A percentile compares a stretch with the other conserved stretches of the same genome.
Evolutionary conservation across 73 alveolate genomes (phyloP).

Genomic region (Symbiodinium natans): DNA sequence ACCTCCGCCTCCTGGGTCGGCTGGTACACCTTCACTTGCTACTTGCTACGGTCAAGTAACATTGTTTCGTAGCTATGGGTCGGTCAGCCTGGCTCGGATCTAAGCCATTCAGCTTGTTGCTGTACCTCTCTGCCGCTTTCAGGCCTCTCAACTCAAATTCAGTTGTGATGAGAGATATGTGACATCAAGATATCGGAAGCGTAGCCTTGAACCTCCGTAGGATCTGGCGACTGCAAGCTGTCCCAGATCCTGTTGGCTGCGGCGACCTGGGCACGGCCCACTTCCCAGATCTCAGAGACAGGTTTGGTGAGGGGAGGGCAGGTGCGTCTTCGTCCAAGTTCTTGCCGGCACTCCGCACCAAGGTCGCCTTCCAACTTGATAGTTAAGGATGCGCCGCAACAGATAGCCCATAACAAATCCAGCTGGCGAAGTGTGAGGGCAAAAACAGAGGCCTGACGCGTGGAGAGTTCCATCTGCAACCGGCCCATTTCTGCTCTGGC

Average conservation of each 20-base stretch:
- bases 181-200: too few relatives aligned
- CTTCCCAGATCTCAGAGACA: too few relatives aligned
- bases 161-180: too few relatives aligned
- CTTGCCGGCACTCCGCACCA: constrained; percentile 70
- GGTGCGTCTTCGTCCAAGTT: constrained; percentile 87
- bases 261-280: constrained; percentile 21
- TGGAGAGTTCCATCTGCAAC: constrained; percentile 72
- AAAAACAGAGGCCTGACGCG: constrained; percentile 40
- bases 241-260: constrained; percentile 79
- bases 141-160: too few relatives aligned
- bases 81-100: constrained; percentile 94
- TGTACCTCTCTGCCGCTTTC: constrained; percentile 52
- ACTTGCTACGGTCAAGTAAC: too few relatives aligned
- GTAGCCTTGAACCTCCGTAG: constrained; percentile 58
- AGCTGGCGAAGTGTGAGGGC: neutral
- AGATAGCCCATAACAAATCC: too few relatives aligned
- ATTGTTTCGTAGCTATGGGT: too few relatives aligned
- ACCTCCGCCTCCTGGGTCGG: neutral
- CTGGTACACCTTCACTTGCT: neutral
- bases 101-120: constrained; percentile 80
- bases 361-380: too few relatives aligned
- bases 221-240: constrained; percentile 14
- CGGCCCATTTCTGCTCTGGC: constrained; percentile 78
- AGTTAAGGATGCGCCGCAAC: too few relatives aligned
- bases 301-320: too few relatives aligned